These are phyloP conservation scores for Phanerochaete carnosa DNA, from an alignment of 768 basidiomycete genomes.

Conservation along the genomic window DNA sequence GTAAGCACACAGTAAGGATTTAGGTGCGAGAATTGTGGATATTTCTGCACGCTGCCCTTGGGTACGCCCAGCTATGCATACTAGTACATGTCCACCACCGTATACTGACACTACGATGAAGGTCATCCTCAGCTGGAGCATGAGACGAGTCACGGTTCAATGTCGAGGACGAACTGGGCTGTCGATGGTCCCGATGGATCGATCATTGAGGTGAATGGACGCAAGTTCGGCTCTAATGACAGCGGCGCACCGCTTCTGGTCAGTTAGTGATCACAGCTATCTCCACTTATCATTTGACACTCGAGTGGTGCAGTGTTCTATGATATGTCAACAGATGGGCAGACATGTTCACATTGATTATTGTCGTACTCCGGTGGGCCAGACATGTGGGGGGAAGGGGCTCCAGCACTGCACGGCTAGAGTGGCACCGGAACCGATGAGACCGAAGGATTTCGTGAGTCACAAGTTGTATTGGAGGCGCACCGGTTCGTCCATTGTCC, in stretches of 20 bases:
- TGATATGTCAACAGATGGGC: constrained; percentile 52
- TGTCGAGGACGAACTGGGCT: constrained; percentile 56
- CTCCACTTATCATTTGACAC: neutral
- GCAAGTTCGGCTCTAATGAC: constrained; percentile 49
- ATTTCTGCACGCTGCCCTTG: constrained; percentile 54
- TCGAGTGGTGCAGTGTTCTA: constrained; percentile 36
- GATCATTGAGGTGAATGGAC: constrained; percentile 50
- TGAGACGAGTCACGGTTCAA: constrained; percentile 62
- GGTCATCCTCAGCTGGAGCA: constrained; percentile 60
- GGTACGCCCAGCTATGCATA: constrained; percentile 30
- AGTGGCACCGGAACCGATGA: constrained; percentile 44
- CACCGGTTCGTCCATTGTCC: constrained; percentile 38
- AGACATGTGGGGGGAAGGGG: constrained; percentile 40
- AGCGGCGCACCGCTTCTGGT: constrained; percentile 59
- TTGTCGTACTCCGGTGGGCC: constrained; percentile 40
- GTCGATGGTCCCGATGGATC: constrained; percentile 50
- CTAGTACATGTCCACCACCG: no score
- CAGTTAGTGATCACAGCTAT: neutral
- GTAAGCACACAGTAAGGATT: constrained; percentile 1
- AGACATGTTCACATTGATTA: constrained; percentile 56
- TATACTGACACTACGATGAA: constrained; percentile 20
- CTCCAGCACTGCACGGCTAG: constrained; percentile 42
- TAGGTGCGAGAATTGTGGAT: constrained; percentile 55
- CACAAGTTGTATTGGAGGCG: constrained; percentile 57
- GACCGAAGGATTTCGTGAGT: constrained; percentile 50